Evolutionary conservation across 306 rosid species (phyloP), one percentile per base, ranked within the genome.

Genomic region (Acacia acuminata): DNA sequence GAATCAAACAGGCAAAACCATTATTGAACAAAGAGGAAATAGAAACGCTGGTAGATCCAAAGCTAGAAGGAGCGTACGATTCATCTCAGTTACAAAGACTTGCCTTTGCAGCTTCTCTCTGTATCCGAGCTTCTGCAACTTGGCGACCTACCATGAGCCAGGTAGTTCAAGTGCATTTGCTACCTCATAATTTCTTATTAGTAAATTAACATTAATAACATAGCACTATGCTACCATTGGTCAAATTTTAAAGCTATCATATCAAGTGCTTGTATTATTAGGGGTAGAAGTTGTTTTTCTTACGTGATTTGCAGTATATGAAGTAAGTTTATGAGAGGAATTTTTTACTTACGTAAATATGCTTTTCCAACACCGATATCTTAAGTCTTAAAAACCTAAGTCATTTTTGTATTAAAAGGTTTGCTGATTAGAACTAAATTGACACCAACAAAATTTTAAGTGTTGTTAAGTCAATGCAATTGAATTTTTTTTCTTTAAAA

Each of bases 131-230:
- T 56, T 88, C 94, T 58, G 83, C 98, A 4, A 82, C 85, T 68
- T 92, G 97, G 97, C 85, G 98, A 77, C 99, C 99, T 48, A 88
- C 89, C 85, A 94, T 94, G 89, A 90, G 76, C 24, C 89, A 96
- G 98, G 99, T 96, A 92, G 16, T 45, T 79, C 64, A 56, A 56
- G 20, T 10, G 36, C 73, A 55, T 85, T 38, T 68, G 51, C 36
- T 53, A 16, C 77, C 56, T 43, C 66, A 75, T 13, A 58, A 30
- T 58, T 58, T 58, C 65, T 58, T 10, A 10, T 2, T 22, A 58
- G 22, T 58, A 22, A 48, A 11, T 0, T 9, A 47, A 13, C 13
- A 47, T 14, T 16, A 50, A 50, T 50, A 16, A 3, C 3, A 3
- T 50, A 50, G 0, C 11, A 11, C 3, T 20, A 7, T 8, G 20